These are phyloP conservation scores for Blepharisma japonicum DNA, from an alignment of 73 alveolate genomes.

Conservation along the genomic window DNA sequence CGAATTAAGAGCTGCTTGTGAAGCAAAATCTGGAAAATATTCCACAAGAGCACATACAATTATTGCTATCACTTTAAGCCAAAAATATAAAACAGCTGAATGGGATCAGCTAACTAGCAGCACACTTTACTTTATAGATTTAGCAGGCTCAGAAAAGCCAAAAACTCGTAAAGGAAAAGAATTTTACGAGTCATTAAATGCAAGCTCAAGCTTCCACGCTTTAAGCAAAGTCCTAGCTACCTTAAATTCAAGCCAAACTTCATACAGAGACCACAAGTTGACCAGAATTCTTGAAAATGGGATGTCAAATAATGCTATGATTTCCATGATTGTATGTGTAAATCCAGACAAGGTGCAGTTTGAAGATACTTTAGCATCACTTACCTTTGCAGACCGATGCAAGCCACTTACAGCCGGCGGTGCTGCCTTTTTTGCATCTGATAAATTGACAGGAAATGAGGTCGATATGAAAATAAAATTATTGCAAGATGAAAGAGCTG, in stretches of 20 bases:
- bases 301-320: background rate
- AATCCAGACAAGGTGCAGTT: slow-evolving; percentile 29
- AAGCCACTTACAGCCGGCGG: slow-evolving; percentile 18
- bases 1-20: slow-evolving; percentile 21
- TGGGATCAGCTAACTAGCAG: slow-evolving; percentile 15
- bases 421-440: background rate
- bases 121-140: slow-evolving; percentile 18
- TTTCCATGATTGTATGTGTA: slow-evolving; percentile 17
- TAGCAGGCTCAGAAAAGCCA: slow-evolving; percentile 45
- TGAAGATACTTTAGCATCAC: slow-evolving; percentile 37
- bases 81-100: slow-evolving; percentile 5
- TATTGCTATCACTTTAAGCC: slow-evolving; percentile 3
- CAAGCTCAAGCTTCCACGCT: slow-evolving; percentile 31
- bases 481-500: slow-evolving; percentile 33
- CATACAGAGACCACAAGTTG: slow-evolving; percentile 32
- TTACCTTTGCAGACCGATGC: slow-evolving; percentile 32
- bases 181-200: slow-evolving; percentile 25
- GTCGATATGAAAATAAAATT: slow-evolving; percentile 16
- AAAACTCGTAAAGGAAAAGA: slow-evolving; percentile 23
- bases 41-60: slow-evolving; percentile 30
- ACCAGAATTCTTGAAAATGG: slow-evolving; percentile 23
- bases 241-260: slow-evolving; percentile 27
- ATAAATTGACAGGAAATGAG: slow-evolving; percentile 12
- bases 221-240: slow-evolving; percentile 26
- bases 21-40: slow-evolving; percentile 26